Conservation (phyloP, 2,329 filamentous ascomycete genomes). For the Ophiognomonia clavigignenti-juglandacearum region DNA sequence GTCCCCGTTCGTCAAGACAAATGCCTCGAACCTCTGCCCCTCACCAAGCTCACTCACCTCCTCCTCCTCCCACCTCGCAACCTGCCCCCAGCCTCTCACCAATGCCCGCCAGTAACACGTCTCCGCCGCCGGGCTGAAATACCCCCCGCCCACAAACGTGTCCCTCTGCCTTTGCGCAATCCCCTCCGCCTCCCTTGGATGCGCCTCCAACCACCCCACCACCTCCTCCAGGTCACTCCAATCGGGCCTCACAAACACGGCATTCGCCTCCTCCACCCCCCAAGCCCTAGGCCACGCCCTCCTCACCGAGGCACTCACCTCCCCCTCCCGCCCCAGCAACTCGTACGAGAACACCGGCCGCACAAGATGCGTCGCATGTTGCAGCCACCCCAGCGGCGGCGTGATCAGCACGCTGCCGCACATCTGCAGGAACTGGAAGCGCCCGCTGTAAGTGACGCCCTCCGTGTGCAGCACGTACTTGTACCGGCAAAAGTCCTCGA, state of each 20-base stretch:
- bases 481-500: conserved; percentile 48
- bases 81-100: conserved; percentile 41
- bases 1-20: conserved; percentile 25
- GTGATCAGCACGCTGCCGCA: conserved; percentile 43
- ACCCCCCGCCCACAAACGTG: conserved; percentile 36
- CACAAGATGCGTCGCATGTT: conserved; percentile 45
- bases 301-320: conserved; percentile 18
- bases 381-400: conserved; percentile 42
- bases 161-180: conserved; percentile 44
- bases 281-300: conserved; percentile 35
- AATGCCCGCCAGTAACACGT: conserved; percentile 48
- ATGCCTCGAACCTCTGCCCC: conserved; percentile 36
- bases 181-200: conserved; percentile 37
- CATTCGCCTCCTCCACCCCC: conserved; percentile 34
- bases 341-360: conserved; percentile 37
- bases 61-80: conserved; percentile 31
- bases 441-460: conserved; percentile 48
- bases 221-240: conserved; percentile 46
- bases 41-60: conserved; percentile 28
- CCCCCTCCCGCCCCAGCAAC: conserved; percentile 17
- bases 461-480: conserved; percentile 49
- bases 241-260: conserved; percentile 45
- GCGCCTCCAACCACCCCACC: conserved; percentile 38
- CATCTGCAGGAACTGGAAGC: conserved; percentile 46
- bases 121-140: conserved; percentile 46